Conservation (phyloP, 306 rosid genomes). For the Mimosa bimucronata region DNA sequence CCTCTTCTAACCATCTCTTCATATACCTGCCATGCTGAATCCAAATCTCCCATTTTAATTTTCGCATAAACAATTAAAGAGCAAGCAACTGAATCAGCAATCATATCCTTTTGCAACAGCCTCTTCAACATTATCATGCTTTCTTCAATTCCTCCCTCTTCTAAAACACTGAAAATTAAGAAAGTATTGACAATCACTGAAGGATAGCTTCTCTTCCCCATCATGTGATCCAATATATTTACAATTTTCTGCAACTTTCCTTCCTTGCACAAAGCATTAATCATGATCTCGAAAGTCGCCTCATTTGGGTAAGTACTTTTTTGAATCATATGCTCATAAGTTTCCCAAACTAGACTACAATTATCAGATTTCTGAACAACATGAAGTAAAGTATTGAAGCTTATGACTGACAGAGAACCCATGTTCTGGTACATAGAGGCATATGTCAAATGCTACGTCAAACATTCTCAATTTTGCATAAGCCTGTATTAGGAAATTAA, state of each 20-base stretch:
- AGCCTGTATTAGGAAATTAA: constrained; percentile 63
- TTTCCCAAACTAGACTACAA: constrained; percentile 55
- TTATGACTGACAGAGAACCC: constrained; percentile 54
- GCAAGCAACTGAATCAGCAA: too few species aligned
- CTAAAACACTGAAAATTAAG: too few species aligned
- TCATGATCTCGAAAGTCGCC: constrained; percentile 56
- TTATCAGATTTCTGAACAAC: too few species aligned
- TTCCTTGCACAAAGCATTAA: too few species aligned
- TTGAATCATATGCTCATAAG: constrained; percentile 74
- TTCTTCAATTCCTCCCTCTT: too few species aligned
- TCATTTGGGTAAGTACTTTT: constrained; percentile 56
- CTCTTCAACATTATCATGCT: constrained; percentile 66
- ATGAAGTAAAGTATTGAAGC: constrained; percentile 67
- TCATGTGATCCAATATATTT: too few species aligned
- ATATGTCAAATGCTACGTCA: constrained; percentile 55
- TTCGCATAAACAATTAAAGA: constrained; percentile 58
- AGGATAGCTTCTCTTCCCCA: too few species aligned
- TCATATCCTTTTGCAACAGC: too few species aligned
- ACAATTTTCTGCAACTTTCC: too few species aligned
- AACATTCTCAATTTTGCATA: constrained; percentile 63
- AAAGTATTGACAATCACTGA: too few species aligned
- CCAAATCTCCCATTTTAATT: constrained; percentile 51
- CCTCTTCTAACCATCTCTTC: constrained; percentile 76
- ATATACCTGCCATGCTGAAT: constrained; percentile 48
- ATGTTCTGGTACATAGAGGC: constrained; percentile 50